phyloP scores from a whole-genome alignment of 768 basidiomycete genomes.

The Amanita molliuscula region DNA sequence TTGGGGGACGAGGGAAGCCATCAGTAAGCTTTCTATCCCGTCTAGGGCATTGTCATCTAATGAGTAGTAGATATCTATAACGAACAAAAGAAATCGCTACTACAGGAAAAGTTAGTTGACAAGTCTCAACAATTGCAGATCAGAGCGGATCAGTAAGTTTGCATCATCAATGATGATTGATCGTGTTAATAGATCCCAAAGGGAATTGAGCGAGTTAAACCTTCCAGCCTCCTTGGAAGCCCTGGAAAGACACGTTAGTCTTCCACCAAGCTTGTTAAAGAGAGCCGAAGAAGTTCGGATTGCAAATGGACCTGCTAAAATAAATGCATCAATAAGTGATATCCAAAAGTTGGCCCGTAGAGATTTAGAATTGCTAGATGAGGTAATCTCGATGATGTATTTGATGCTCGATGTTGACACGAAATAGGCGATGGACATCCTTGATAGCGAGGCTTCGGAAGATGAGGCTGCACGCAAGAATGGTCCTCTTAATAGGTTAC shows the following conservation, averaged over 20 bases:
- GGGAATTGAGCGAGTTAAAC: conserved; percentile 59
- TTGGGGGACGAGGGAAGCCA: conserved; percentile 83
- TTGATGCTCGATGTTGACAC: background rate
- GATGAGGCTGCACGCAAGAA: conserved; percentile 62
- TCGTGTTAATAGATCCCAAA: conserved; percentile 16
- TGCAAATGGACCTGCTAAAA: conserved; percentile 64
- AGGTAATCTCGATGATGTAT: conserved; percentile 37
- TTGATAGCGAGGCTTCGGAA: conserved; percentile 86
- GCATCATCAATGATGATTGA: background rate
- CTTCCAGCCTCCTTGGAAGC: conserved; percentile 84
- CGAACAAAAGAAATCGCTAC: conserved; percentile 61
- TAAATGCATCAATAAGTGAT: conserved; percentile 65
- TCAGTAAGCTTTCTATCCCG: conserved; percentile 44
- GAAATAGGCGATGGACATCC: conserved; percentile 70
- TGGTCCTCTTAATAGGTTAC: conserved; percentile 35
- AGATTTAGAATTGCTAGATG: conserved; percentile 56
- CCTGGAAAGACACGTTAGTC: conserved; percentile 73
- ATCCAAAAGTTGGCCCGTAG: conserved; percentile 56
- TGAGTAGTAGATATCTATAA: conserved; percentile 65
- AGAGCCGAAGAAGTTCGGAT: conserved; percentile 79
- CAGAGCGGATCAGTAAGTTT: conserved; percentile 45
- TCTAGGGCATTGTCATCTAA: background rate
- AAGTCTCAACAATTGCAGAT: conserved; percentile 55
- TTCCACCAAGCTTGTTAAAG: conserved; percentile 79
- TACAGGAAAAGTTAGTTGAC: conserved; percentile 58